A percentile compares a stretch with the other conserved stretches of the same genome.
These are phyloP conservation scores for Tirmania nivea DNA, from an alignment of 495 filamentous ascomycete genomes.

Conservation along the genomic window DNA sequence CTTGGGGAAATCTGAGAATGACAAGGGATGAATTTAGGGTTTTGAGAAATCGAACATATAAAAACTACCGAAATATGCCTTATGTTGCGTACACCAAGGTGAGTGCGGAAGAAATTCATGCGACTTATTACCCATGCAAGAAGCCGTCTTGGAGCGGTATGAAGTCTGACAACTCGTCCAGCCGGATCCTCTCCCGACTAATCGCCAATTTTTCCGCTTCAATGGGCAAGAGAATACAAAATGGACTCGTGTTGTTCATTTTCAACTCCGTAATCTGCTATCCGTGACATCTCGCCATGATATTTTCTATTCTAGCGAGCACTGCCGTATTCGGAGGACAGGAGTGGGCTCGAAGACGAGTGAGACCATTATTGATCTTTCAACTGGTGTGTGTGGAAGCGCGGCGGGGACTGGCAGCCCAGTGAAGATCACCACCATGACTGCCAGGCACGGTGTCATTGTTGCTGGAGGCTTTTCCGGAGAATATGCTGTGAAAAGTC, in stretches of 20 bases:
- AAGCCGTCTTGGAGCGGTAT: background rate
- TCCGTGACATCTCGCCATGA: slow-evolving; percentile 50
- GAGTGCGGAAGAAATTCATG: slow-evolving; percentile 1
- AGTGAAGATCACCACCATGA: slow-evolving; percentile 48
- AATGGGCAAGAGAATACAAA: slow-evolving; percentile 44
- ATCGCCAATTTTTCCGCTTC: slow-evolving; percentile 43
- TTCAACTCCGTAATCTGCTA: slow-evolving; percentile 73
- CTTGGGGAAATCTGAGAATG: slow-evolving; percentile 46
- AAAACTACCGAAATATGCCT: slow-evolving; percentile 32
- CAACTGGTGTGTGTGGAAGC: too few species aligned
- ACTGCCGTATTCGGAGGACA: slow-evolving; percentile 33
- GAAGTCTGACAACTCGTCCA: slow-evolving; percentile 6
- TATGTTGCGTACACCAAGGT: slow-evolving; percentile 1
- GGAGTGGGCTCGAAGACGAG: slow-evolving; percentile 27
- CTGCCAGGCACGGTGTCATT: slow-evolving; percentile 41
- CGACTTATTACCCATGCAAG: slow-evolving; percentile 1
- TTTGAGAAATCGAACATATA: slow-evolving; percentile 33
- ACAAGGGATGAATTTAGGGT: slow-evolving; percentile 36
- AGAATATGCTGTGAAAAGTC: slow-evolving; percentile 47
- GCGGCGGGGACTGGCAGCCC: slow-evolving; percentile 35
- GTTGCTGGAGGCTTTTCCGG: slow-evolving; percentile 65
- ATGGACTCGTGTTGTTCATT: slow-evolving; percentile 50
- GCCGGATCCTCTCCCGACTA: slow-evolving; percentile 21
- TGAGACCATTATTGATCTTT: slow-evolving; percentile 24
- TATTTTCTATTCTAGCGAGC: slow-evolving; percentile 45